Evolutionary conservation across 345 rosid genomes (phyloP), one percentile per base, ranked within the genome.

Genomic region (Brassica carinata): DNA sequence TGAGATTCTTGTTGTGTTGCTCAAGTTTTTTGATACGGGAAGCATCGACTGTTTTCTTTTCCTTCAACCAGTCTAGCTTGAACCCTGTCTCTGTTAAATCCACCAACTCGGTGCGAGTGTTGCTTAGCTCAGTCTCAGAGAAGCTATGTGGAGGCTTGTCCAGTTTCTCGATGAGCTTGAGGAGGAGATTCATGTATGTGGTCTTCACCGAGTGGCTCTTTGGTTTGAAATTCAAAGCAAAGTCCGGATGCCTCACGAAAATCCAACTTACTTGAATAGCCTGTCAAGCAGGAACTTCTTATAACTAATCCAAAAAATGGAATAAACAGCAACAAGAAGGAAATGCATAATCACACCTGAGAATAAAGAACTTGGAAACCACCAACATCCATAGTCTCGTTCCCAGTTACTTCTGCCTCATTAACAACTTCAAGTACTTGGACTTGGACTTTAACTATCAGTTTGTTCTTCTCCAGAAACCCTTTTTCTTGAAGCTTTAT

Each of bases 361-460:
- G 65, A 61, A 26, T 3, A 1, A 23, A 26, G 33, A 61, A 61
- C 65, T 26, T 61, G 33, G 33, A 61, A 61, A 61, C 65, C 59
- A 1, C 8, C 2, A 8, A 17, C 4, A 57, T 57, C 62, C 3
- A 57, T 2, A 8, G 62, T 57, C 27, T 57, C 62, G 5, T 57
- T 18, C 62, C 27, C 27, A 57, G 62, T 57, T 17, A 57, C 11
- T 57, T 69, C 61, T 68, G 61, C 31, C 30, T 59, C 14, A 69
- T 76, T 17, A 58, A 75, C 62, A 75, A 57, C 18, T 67, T 76
- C 67, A 69, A 19, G 6, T 30, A 77, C 63, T 61, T 69, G 33
- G 17, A 77, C 26, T 18, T 69, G 8, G 5, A 61, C 43, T 30
- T 31, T 8, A 31, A 45, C 17, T 2, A 61, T 61, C 15, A 77